These are phyloP conservation scores for Epichloe bromicola DNA, from an alignment of 2,329 filamentous ascomycete genomes.

Conservation along the genomic window DNA sequence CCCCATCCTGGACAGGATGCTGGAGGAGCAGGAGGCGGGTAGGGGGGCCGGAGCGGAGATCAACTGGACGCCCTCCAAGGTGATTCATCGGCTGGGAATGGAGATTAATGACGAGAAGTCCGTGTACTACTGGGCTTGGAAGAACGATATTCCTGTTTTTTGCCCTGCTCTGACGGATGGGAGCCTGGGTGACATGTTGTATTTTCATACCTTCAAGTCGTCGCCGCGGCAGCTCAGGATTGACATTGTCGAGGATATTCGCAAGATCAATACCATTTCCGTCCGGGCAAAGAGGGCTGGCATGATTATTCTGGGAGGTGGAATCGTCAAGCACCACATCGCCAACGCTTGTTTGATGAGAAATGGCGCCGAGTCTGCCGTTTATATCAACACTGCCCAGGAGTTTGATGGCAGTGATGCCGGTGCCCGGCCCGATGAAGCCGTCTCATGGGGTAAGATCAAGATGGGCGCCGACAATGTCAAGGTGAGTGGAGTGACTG, in stretches of 20 bases:
- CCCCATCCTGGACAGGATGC: constrained; percentile 87
- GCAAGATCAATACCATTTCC: constrained; percentile 82
- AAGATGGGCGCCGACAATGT: constrained; percentile 77
- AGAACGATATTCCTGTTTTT: constrained; percentile 94
- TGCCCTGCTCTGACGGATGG: constrained; percentile 93
- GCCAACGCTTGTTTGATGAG: constrained; percentile 96
- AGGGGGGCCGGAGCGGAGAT: constrained; percentile 56
- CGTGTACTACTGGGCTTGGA: constrained; percentile 95
- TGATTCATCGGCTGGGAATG: constrained; percentile 79
- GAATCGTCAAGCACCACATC: constrained; percentile 96
- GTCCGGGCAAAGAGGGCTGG: constrained; percentile 78
- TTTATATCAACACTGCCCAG: constrained; percentile 95
- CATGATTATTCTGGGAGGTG: constrained; percentile 91
- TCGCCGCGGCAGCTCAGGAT: constrained; percentile 71
- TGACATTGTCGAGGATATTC: constrained; percentile 89
- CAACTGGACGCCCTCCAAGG: constrained; percentile 85
- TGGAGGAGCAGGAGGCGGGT: constrained; percentile 80
- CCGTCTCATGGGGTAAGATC: constrained; percentile 98
- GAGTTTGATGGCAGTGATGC: constrained; percentile 98
- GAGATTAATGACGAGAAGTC: constrained; percentile 89
- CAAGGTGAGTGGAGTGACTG: constrained; percentile 46
- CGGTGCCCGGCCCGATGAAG: constrained; percentile 87
- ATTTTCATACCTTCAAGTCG: constrained; percentile 92
- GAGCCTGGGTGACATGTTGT: constrained; percentile 92
- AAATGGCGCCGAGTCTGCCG: constrained; percentile 90